phyloP scores from a whole-genome alignment of 805 yeast species.

The Saturnispora saitoi region DNA sequence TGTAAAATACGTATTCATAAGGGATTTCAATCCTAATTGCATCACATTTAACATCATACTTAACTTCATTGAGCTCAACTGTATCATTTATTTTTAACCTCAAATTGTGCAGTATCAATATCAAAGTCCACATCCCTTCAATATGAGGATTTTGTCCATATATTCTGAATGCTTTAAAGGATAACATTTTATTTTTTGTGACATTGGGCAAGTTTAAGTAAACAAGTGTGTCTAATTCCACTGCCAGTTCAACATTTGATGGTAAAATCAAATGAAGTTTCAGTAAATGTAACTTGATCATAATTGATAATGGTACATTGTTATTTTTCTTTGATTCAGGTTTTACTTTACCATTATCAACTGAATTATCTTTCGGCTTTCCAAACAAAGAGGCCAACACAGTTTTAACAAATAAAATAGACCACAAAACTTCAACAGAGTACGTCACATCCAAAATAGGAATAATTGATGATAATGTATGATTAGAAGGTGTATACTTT shows the following conservation, averaged over 20 bases:
- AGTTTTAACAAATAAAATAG: constrained; percentile 21
- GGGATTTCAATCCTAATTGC: constrained; percentile 45
- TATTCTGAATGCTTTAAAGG: constrained; percentile 21
- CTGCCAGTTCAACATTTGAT: constrained; percentile 19
- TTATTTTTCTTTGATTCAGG: not conserved
- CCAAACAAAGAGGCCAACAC: constrained; percentile 8
- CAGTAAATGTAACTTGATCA: constrained; percentile 19
- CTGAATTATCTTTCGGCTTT: not conserved
- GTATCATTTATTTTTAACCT: constrained; percentile 11
- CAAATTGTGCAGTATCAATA: constrained; percentile 18
- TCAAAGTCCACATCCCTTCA: constrained; percentile 22
- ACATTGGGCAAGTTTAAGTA: constrained; percentile 14
- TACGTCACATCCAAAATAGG: constrained; percentile 23
- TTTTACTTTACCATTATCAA: not conserved
- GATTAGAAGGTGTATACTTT: constrained; percentile 12
- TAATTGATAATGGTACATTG: constrained; percentile 7
- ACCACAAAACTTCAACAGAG: constrained; percentile 28
- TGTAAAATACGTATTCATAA: constrained; percentile 64
- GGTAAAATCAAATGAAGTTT: constrained; percentile 23
- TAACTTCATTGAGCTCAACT: constrained; percentile 8
- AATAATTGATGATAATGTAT: constrained; percentile 16
- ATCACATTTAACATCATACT: constrained; percentile 15
- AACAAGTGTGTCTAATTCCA: constrained; percentile 25
- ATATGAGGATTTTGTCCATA: constrained; percentile 25
- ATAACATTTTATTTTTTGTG: constrained; percentile 11